Evolutionary conservation across 768 basidiomycete species (phyloP).

Genomic region (Panaeolus papilionaceus): DNA sequence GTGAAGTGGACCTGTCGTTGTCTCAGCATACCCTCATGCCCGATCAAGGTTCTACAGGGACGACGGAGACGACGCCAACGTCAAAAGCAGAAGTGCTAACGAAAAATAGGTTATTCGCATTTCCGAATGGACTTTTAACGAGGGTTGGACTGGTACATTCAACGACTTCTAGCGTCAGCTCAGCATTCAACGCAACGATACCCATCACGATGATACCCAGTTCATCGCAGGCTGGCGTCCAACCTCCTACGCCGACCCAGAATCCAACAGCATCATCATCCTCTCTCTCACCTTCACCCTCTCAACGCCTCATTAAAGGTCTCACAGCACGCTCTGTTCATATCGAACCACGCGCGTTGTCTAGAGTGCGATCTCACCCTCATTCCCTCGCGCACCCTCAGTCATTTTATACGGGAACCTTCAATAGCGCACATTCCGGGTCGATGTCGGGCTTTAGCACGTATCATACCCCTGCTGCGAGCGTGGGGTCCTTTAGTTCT

Average conservation of each 20-base stretch:
- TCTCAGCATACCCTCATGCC: slow-evolving; percentile 1
- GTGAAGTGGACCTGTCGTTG: neutral
- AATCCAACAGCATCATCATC: neutral
- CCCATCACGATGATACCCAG: neutral
- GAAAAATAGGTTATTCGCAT: neutral
- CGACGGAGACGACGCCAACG: neutral
- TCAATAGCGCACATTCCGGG: neutral
- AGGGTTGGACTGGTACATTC: neutral
- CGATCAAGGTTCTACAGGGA: neutral
- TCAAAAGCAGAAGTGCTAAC: neutral
- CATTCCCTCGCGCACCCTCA: neutral
- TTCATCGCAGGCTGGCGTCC: too few relatives aligned
- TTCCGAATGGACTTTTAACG: neutral
- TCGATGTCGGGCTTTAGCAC: neutral
- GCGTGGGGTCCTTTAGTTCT: neutral
- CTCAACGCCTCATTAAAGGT: neutral
- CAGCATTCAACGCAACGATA: neutral
- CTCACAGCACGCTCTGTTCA: neutral
- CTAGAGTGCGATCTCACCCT: neutral
- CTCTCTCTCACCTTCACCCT: neutral
- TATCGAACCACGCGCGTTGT: neutral
- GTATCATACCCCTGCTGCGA: slow-evolving; percentile 11
- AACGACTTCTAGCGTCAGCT: neutral
- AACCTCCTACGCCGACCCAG: neutral
- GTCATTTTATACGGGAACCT: neutral